Evolutionary conservation across 495 filamentous ascomycete species (phyloP).

Genomic region (Talaromyces wortmannii): DNA sequence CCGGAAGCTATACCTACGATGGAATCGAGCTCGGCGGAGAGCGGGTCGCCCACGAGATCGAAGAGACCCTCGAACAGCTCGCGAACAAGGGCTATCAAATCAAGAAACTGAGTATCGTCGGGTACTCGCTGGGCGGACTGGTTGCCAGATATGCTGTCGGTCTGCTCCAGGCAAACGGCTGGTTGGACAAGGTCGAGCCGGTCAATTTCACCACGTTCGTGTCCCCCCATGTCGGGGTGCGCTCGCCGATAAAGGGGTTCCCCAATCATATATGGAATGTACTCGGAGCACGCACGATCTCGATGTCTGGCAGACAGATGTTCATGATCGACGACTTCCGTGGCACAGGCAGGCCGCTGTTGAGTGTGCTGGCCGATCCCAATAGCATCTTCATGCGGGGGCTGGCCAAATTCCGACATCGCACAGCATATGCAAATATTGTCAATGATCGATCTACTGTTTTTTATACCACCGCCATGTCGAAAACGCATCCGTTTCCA

Average conservation of each 20-base stretch:
- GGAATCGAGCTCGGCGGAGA: constrained; percentile 89
- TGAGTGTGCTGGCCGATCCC: constrained; percentile 76
- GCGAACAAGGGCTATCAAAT: constrained; percentile 59
- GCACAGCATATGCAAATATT: constrained; percentile 75
- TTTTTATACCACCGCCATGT: constrained; percentile 76
- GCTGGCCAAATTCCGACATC: constrained; percentile 64
- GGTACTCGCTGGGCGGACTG: constrained; percentile 85
- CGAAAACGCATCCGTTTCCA: constrained; percentile 65
- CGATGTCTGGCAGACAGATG: constrained; percentile 76
- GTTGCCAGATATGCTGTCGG: constrained; percentile 85
- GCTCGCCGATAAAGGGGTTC: constrained; percentile 64
- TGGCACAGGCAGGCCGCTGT: constrained; percentile 68
- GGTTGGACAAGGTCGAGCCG: constrained; percentile 71
- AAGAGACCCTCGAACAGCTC: constrained; percentile 67
- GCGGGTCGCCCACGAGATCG: constrained; percentile 80
- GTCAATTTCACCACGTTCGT: constrained; percentile 94
- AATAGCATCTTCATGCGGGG: constrained; percentile 81
- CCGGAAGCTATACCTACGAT: constrained; percentile 84
- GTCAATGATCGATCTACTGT: constrained; percentile 73
- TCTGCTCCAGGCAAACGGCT: constrained; percentile 70
- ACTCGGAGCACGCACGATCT: constrained; percentile 68
- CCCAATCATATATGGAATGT: constrained; percentile 70
- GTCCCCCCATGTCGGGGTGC: constrained; percentile 80
- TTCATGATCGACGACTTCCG: constrained; percentile 84
- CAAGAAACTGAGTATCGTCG: constrained; percentile 75